Percentiles rank a stretch among this genome's conserved stretches.
These are phyloP conservation scores for Pistacia integerrima DNA, from an alignment of 345 rosid genomes.

Conservation along the genomic window DNA sequence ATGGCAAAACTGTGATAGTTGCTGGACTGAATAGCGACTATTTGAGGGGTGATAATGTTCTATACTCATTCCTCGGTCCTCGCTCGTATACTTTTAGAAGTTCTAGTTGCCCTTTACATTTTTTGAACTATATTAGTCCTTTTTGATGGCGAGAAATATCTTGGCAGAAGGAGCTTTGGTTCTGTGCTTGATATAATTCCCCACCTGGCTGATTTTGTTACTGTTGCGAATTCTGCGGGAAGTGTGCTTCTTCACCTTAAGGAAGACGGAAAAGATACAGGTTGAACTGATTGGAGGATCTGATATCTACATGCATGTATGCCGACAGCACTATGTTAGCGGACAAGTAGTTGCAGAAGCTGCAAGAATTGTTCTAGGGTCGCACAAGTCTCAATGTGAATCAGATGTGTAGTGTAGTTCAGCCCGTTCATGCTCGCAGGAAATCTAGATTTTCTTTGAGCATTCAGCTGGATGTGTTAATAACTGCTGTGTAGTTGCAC, in stretches of 20 bases:
- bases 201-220: slow-evolving; percentile 79
- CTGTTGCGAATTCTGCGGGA: slow-evolving; percentile 83
- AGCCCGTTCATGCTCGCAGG: not conserved
- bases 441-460: not conserved
- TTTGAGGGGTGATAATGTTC: slow-evolving; percentile 46
- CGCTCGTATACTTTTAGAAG: not conserved
- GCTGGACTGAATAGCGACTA: slow-evolving; percentile 94
- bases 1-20: slow-evolving; percentile 78
- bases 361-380: slow-evolving; percentile 60
- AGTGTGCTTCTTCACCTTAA: slow-evolving; percentile 69
- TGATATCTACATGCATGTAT: slow-evolving; percentile 85
- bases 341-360: slow-evolving; percentile 75
- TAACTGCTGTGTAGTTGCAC: not conserved
- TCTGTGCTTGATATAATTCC: slow-evolving; percentile 79
- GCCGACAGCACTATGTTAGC: slow-evolving; percentile 68
- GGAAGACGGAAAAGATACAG: slow-evolving; percentile 70
- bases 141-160: slow-evolving; percentile 6
- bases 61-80: not conserved
- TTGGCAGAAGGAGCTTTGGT: slow-evolving; percentile 74
- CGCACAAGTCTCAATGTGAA: slow-evolving; percentile 40
- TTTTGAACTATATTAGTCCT: not conserved
- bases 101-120: not conserved
- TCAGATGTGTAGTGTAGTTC: slow-evolving; percentile 13
- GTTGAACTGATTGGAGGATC: slow-evolving; percentile 80
- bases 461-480: not conserved